phyloP scores from a whole-genome alignment of 805 yeast species.

The Cyberlindnera maritima region DNA sequence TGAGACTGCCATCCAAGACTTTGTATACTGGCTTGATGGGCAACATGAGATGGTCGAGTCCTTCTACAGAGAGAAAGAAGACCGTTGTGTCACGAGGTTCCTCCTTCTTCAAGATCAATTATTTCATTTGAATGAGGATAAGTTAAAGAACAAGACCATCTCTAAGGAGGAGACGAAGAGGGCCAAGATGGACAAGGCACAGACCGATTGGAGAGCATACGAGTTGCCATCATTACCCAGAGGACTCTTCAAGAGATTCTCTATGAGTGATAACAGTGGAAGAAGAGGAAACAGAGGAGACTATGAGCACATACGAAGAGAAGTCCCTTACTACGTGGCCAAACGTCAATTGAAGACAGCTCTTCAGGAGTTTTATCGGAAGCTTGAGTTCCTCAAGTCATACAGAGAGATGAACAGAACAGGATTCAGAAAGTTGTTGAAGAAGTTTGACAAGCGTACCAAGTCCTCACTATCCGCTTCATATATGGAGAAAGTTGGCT shows the following conservation, averaged over 20 bases:
- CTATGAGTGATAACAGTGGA: neutral
- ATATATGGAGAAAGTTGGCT: conserved; percentile 58
- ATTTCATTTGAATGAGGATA: conserved; percentile 57
- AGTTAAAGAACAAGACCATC: conserved; percentile 24
- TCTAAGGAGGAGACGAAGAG: conserved; percentile 20
- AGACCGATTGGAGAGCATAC: conserved; percentile 20
- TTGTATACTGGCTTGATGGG: conserved; percentile 61
- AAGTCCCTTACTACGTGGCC: conserved; percentile 62
- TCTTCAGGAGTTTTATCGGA: conserved; percentile 66
- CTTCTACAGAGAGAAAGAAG: conserved; percentile 62
- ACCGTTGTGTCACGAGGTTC: conserved; percentile 56
- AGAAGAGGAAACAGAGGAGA: conserved; percentile 39
- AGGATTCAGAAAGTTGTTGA: conserved; percentile 84
- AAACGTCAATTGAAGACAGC: conserved; percentile 68
- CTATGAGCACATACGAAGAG: conserved; percentile 37
- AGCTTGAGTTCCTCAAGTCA: conserved; percentile 65
- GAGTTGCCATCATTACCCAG: conserved; percentile 43
- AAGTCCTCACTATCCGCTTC: conserved; percentile 38
- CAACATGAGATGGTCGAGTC: conserved; percentile 58
- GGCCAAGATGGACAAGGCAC: conserved; percentile 12
- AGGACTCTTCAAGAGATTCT: conserved; percentile 17
- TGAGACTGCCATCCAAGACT: conserved; percentile 43
- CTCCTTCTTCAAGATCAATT: conserved; percentile 66
- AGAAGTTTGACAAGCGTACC: conserved; percentile 83
- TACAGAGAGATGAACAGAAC: conserved; percentile 78